phyloP scores from a whole-genome alignment of 495 filamentous ascomycete genomes.

The Aspergillus nanangensis region DNA sequence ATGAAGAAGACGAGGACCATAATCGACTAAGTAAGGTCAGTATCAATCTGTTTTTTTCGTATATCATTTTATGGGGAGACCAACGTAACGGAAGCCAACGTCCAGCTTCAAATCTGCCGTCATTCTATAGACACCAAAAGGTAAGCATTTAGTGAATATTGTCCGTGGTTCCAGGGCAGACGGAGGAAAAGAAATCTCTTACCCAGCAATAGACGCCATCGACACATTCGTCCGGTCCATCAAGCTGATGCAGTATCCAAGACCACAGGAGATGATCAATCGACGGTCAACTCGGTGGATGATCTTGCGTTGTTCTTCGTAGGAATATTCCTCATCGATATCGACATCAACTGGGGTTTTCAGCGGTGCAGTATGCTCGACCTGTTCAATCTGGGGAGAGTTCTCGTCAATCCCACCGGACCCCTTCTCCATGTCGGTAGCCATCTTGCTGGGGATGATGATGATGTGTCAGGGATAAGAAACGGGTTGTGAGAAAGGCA shows the following conservation, averaged over 20 bases:
- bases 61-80: no score
- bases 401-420: no score
- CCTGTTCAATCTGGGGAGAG: not conserved
- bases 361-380: not conserved
- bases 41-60: no score
- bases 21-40: no score
- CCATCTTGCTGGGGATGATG: not conserved
- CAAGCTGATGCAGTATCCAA: slow-evolving; percentile 53
- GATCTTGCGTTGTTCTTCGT: slow-evolving; percentile 23
- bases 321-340: slow-evolving; percentile 8
- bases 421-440: not conserved
- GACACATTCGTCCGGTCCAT: slow-evolving; percentile 60
- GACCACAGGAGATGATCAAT: slow-evolving; percentile 49
- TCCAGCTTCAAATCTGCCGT: slow-evolving; percentile 35
- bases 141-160: not conserved
- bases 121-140: no score
- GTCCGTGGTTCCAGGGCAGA: no score
- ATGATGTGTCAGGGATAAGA: no score
- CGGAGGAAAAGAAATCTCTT: not conserved
- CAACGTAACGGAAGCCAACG: slow-evolving; percentile 17
- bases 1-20: slow-evolving; percentile 56
- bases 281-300: slow-evolving; percentile 51
- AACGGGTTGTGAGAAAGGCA: no score
- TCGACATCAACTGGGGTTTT: not conserved
- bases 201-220: slow-evolving; percentile 49